Base-by-base conservation (phyloP, 176 grass and related monocot genomes). In the Elymus sibiricus region DNA sequence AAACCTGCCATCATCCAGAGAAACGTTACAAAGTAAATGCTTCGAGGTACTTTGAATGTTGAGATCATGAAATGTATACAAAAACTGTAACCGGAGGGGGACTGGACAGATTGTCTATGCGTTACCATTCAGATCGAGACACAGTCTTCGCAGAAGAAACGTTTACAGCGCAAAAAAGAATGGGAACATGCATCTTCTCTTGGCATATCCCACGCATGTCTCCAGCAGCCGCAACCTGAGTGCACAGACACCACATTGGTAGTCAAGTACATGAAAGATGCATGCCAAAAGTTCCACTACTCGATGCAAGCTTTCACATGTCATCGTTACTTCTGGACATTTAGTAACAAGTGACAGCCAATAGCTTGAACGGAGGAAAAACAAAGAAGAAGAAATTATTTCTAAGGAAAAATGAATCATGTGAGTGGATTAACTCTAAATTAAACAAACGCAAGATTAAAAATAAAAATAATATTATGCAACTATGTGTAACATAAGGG, bases 181-280 rank as follows among this genome's bases (percentile, higher is more conserved):
- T 94, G 3, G 94, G 94, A 53, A 84, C 64, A 44, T 92, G 90
- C 94, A 97, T 94, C 87, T 97, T 97, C 77, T 97, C 94, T 76
- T 94, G 94, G 89, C 94, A 97, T 86, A 97, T 97, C 38, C 92
- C 90, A 19, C 94, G 94, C 92, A 97, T 82, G 76, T 97, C 92
- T 83, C 94, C 94, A 65, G 90, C 80, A 59, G 79, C 85, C 76
- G 70, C 34, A 79, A 97, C 92, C 94, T 97, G 82, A 76, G 76
- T 40, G 42, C 31, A 71, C 47, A 77, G 6, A 82, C 14, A 64
- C 25, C 4, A 22, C 7, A 76, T 26, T 35, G 47, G 38, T 26
- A 49, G 73, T 86, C 78, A 85, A 70, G 29, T 10, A 16, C 66
- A 42, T 19, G 24, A 83, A 87, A 46, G 8, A 62, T 25, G 4